A percentile compares a stretch with the other conserved stretches of the same genome.
phyloP scores from a whole-genome alignment of 1,284 basidiomycete genomes.

The Gomphus bonarii region DNA sequence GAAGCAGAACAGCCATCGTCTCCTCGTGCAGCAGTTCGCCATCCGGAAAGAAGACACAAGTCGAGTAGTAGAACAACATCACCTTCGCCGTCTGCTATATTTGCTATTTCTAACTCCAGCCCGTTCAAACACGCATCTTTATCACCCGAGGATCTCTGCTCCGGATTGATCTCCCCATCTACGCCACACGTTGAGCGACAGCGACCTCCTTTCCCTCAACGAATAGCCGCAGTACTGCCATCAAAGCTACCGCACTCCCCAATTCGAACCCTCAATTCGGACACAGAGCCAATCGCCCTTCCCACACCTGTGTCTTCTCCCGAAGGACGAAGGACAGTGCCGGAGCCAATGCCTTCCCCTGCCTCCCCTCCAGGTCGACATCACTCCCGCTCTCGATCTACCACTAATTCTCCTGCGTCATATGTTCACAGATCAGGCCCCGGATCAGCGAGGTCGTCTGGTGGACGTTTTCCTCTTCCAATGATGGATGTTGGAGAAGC shows the following conservation, averaged over 20 bases:
- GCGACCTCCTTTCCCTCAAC: neutral
- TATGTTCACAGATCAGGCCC: neutral
- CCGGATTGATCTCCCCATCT: neutral
- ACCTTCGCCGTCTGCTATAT: neutral
- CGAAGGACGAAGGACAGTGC: neutral
- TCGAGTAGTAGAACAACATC: neutral
- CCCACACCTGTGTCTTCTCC: conserved; percentile 2
- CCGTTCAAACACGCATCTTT: neutral
- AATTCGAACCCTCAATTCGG: neutral
- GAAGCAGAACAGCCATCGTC: neutral
- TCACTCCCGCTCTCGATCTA: neutral
- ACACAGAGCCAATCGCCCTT: neutral
- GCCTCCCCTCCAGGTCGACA: neutral
- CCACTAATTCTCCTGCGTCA: neutral
- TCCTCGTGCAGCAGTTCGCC: neutral
- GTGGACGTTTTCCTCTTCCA: neutral
- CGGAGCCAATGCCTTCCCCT: neutral
- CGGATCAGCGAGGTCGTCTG: neutral
- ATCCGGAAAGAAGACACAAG: neutral
- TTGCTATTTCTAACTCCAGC: neutral
- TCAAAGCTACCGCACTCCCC: neutral
- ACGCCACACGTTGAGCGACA: neutral
- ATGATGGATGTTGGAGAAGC: neutral
- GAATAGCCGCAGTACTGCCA: neutral
- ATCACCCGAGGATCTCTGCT: neutral